phyloP scores from a whole-genome alignment of 441 rosid genomes.

The Isatis lusitanica region DNA sequence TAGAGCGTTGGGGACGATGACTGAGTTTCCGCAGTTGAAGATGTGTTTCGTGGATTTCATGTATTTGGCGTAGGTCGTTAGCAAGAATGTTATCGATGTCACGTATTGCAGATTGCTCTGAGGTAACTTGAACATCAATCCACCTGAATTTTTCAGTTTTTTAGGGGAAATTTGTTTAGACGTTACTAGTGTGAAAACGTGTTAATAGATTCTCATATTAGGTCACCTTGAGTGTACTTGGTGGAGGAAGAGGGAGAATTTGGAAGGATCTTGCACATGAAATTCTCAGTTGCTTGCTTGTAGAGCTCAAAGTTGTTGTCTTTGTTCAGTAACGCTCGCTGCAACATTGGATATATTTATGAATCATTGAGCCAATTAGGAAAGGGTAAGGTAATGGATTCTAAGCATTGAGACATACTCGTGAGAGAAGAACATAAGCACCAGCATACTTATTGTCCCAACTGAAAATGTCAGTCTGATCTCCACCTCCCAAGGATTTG shows the following conservation, averaged over 20 bases:
- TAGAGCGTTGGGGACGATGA: conserved; percentile 38
- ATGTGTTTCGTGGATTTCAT: conserved; percentile 25
- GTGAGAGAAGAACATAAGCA: conserved; percentile 58
- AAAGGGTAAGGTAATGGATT: neutral
- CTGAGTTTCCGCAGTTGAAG: conserved; percentile 44
- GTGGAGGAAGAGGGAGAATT: conserved; percentile 76
- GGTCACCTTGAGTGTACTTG: conserved; percentile 75
- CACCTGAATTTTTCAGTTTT: conserved; percentile 38
- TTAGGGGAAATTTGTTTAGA: neutral
- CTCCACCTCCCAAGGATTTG: conserved; percentile 58
- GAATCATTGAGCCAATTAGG: neutral
- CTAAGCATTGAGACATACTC: conserved; percentile 37
- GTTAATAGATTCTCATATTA: neutral
- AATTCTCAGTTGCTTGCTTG: conserved; percentile 45
- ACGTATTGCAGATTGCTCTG: conserved; percentile 62
- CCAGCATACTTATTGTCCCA: conserved; percentile 78
- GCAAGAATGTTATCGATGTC: conserved; percentile 52
- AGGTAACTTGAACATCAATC: conserved; percentile 54
- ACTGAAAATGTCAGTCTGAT: conserved; percentile 59
- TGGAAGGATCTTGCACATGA: conserved; percentile 84
- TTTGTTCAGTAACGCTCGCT: conserved; percentile 31
- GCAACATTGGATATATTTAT: neutral
- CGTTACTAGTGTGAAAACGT: neutral
- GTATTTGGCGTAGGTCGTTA: conserved; percentile 45
- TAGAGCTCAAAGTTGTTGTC: conserved; percentile 27